Evolutionary conservation across 2,329 filamentous ascomycete species (phyloP).

Genomic region (Colletotrichum tanaceti): DNA sequence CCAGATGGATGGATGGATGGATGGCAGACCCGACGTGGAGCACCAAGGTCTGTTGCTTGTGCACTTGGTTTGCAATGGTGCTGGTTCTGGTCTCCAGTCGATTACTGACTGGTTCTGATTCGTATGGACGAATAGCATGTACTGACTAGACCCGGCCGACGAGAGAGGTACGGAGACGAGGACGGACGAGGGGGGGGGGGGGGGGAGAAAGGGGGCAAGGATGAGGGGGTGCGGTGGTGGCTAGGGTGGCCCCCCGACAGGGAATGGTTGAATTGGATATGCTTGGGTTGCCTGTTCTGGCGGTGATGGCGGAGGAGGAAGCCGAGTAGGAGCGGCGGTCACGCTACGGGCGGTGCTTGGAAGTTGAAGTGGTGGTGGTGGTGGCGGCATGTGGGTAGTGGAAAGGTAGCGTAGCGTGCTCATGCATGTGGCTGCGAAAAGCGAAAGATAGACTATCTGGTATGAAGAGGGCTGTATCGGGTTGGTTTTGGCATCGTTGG

Average conservation of each 20-base stretch:
- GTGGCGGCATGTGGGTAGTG: neutral
- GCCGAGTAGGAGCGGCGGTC: neutral
- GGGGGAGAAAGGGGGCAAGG: constrained; percentile 27
- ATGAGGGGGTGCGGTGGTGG: constrained; percentile 30
- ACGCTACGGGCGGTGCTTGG: constrained; percentile 4
- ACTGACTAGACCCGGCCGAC: constrained; percentile 26
- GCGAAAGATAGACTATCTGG: neutral
- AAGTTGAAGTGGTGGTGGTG: neutral
- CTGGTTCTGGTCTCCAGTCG: constrained; percentile 12
- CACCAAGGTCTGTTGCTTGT: constrained; percentile 22
- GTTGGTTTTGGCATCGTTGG: neutral
- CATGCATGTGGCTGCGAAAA: constrained; percentile 8
- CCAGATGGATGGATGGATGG: constrained; percentile 30
- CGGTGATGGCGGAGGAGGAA: neutral
- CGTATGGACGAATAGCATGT: constrained; percentile 11
- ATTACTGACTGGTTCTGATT: constrained; percentile 16
- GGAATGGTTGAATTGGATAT: constrained; percentile 36
- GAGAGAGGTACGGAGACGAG: constrained; percentile 32
- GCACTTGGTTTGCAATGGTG: constrained; percentile 3
- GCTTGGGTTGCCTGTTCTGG: constrained; percentile 12
- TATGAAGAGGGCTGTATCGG: neutral
- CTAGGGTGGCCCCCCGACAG: constrained; percentile 32
- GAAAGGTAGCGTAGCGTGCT: constrained; percentile 3
- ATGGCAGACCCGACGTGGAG: constrained; percentile 25
- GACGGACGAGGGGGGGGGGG: constrained; percentile 21